Evolutionary conservation across 495 filamentous ascomycete genomes (phyloP).

Genomic region (Penicillium cinerascens): DNA sequence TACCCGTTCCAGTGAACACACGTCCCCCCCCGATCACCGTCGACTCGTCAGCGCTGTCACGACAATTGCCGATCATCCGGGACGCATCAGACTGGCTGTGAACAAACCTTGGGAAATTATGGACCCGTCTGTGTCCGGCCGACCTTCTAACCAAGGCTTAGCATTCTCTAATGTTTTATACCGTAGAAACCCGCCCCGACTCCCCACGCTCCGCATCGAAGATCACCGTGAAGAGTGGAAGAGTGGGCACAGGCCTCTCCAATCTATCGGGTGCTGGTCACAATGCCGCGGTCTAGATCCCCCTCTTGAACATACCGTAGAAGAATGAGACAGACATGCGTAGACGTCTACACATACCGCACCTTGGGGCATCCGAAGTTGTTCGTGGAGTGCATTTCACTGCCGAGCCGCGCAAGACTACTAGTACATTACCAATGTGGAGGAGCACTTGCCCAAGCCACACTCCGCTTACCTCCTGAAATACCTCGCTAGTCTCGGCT

Average conservation of each 20-base stretch:
- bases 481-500: slow-evolving; percentile 3
- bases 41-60: not conserved
- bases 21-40: not conserved
- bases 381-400: not conserved
- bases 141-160: slow-evolving; percentile 5
- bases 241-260: not conserved
- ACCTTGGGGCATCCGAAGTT: not conserved
- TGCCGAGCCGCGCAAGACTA: not conserved
- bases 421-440: not conserved
- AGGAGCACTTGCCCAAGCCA: not conserved
- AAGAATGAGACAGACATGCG: too few species aligned
- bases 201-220: slow-evolving; percentile 4
- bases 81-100: not conserved
- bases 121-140: not conserved
- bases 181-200: not conserved
- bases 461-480: not conserved
- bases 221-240: slow-evolving; percentile 1
- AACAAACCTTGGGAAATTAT: too few species aligned
- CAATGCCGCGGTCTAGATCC: slow-evolving; percentile 17
- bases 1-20: too few species aligned
- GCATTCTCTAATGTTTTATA: not conserved
- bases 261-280: slow-evolving; percentile 6
- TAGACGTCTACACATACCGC: not conserved
- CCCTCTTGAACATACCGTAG: too few species aligned
- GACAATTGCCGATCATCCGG: not conserved